A percentile compares a stretch with the other conserved stretches of the same genome.
phyloP scores from a whole-genome alignment of 2,329 filamentous ascomycete species.

The Alternaria burnsii region DNA sequence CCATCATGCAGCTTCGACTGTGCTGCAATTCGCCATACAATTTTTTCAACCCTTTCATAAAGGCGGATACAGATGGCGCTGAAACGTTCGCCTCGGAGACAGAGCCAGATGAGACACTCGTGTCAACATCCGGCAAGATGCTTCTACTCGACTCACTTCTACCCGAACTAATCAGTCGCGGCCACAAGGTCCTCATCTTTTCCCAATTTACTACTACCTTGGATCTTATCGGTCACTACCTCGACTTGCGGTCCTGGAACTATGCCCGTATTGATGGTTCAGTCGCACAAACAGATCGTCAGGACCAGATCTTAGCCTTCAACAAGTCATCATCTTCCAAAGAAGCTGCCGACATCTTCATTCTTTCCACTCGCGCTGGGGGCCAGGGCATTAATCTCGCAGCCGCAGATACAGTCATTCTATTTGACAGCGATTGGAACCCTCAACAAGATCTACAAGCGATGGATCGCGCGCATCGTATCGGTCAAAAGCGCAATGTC shows the following conservation, averaged over 20 bases:
- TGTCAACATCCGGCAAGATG: conserved; percentile 95
- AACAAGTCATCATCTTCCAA: conserved; percentile 50
- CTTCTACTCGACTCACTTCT: conserved; percentile 88
- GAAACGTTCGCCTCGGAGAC: conserved; percentile 57
- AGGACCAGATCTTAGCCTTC: conserved; percentile 60
- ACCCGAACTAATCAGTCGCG: conserved; percentile 73
- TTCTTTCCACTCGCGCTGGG: conserved; percentile 89
- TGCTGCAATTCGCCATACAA: conserved; percentile 96
- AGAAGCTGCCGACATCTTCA: conserved; percentile 71
- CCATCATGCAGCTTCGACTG: conserved; percentile 87
- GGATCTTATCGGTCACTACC: conserved; percentile 89
- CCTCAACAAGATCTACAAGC: conserved; percentile 97
- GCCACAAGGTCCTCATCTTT: conserved; percentile 94
- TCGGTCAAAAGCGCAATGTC: conserved; percentile 91
- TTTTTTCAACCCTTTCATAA: conserved; percentile 87
- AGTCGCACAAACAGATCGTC: conserved; percentile 72
- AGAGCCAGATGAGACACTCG: conserved; percentile 76
- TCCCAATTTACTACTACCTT: conserved; percentile 96
- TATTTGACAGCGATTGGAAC: conserved; percentile 94
- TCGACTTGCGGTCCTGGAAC: conserved; percentile 78
- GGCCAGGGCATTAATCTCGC: conserved; percentile 96
- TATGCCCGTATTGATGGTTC: conserved; percentile 91
- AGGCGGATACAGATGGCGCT: conserved; percentile 60
- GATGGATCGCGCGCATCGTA: conserved; percentile 92
- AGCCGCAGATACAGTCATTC: conserved; percentile 87